Conservation (phyloP, 306 rosid genomes). For the Prinsepia uniflora region DNA sequence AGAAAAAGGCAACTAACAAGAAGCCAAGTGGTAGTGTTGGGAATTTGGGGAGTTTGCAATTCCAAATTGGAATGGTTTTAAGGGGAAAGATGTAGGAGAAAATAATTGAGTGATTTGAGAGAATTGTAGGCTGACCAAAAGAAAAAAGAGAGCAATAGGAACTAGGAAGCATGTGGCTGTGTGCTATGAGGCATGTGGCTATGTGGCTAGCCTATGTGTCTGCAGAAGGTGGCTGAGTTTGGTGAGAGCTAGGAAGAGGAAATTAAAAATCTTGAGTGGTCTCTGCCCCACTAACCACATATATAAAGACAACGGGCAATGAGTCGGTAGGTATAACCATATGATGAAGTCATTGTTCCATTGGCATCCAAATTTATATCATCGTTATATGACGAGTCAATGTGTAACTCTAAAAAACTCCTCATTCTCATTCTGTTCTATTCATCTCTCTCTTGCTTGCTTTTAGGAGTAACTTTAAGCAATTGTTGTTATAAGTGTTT, state of each 20-base stretch:
- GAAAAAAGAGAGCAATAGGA: no score
- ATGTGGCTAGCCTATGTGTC: conserved; percentile 47
- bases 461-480: conserved; percentile 4
- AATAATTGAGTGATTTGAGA: neutral
- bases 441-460: neutral
- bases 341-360: no score
- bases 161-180: no score
- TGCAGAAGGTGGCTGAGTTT: conserved; percentile 52
- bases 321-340: neutral
- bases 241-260: conserved; percentile 33
- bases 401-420: conserved; percentile 23
- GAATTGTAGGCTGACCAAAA: no score
- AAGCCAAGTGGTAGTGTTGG: neutral
- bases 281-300: conserved; percentile 37
- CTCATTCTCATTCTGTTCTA: conserved; percentile 2
- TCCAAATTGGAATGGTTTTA: neutral
- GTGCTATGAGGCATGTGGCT: conserved; percentile 10
- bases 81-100: neutral
- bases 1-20: neutral
- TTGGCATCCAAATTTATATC: no score
- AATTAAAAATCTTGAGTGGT: conserved; percentile 39
- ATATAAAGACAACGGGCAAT: neutral
- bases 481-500: conserved; percentile 12
- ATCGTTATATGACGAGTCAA: neutral
- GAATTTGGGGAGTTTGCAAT: neutral